These are phyloP conservation scores for Oxyria digyna DNA, from an alignment of 148 eudicot genomes.

Conservation along the genomic window DNA sequence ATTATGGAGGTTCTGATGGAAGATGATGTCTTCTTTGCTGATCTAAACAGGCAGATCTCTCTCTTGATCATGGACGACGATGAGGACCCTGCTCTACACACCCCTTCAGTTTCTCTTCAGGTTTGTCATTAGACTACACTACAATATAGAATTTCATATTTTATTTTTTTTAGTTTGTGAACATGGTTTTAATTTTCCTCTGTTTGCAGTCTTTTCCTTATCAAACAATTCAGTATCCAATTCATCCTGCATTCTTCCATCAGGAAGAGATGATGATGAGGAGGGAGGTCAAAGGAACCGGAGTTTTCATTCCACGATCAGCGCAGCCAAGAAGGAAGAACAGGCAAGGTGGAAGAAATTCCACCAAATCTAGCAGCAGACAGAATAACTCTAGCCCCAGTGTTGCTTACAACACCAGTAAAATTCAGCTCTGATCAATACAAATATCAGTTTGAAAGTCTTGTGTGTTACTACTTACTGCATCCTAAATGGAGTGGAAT, in stretches of 20 bases:
- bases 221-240: constrained; percentile 18
- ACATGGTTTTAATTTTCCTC: neutral
- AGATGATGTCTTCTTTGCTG: constrained; percentile 68
- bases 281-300: constrained; percentile 53
- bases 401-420: neutral
- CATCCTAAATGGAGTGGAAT: neutral
- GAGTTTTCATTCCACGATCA: constrained; percentile 72
- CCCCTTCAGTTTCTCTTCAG: constrained; percentile 16
- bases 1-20: constrained; percentile 24
- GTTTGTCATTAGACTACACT: neutral
- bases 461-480: neutral
- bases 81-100: constrained; percentile 19
- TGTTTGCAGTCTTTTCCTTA: neutral
- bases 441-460: neutral
- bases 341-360: constrained; percentile 19
- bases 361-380: neutral
- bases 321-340: constrained; percentile 40
- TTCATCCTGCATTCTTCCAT: constrained; percentile 7
- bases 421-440: neutral
- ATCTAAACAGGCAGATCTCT: constrained; percentile 67
- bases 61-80: constrained; percentile 76
- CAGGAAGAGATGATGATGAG: neutral
- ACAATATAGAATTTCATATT: no score
- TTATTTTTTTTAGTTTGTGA: no score
- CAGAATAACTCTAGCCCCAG: neutral